These are phyloP conservation scores for Dunaliella salina DNA, from an alignment of 163 green algal genomes.

Conservation along the genomic window DNA sequence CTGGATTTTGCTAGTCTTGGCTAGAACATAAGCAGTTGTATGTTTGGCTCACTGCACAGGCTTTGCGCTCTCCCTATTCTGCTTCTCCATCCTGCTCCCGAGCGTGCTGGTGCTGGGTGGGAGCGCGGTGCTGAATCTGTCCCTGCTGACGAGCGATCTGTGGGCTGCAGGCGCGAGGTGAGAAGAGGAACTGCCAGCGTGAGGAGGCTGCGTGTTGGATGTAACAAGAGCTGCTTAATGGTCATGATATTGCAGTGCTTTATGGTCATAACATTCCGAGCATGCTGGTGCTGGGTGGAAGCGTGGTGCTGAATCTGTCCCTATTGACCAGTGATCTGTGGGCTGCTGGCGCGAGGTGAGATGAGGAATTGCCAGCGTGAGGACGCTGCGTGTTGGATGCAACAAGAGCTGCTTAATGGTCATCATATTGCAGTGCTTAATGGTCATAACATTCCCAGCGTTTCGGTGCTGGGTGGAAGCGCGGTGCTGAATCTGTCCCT, in stretches of 20 bases:
- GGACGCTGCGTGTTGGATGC: too few relatives aligned
- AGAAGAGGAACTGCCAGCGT: neutral
- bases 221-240: too few relatives aligned
- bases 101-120: slow-evolving; percentile 55
- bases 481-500: slow-evolving; percentile 73
- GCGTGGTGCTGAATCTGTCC: slow-evolving; percentile 69
- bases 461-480: slow-evolving; percentile 56
- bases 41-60: slow-evolving; percentile 18
- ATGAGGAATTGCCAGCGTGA: neutral
- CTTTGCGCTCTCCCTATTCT: slow-evolving; percentile 58
- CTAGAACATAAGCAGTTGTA: slow-evolving; percentile 1
- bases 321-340: slow-evolving; percentile 69
- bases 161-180: slow-evolving; percentile 52
- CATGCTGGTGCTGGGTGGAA: slow-evolving; percentile 56
- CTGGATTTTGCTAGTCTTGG: too few relatives aligned
- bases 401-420: too few relatives aligned
- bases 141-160: slow-evolving; percentile 62
- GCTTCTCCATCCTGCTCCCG: slow-evolving; percentile 59
- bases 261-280: too few relatives aligned
- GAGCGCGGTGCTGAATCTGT: slow-evolving; percentile 71
- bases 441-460: too few relatives aligned
- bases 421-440: too few relatives aligned
- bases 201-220: too few relatives aligned
- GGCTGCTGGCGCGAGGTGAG: slow-evolving; percentile 40
- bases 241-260: too few relatives aligned